Evolutionary conservation across 768 basidiomycete genomes (phyloP).

Genomic region (Tylopilus sp.): DNA sequence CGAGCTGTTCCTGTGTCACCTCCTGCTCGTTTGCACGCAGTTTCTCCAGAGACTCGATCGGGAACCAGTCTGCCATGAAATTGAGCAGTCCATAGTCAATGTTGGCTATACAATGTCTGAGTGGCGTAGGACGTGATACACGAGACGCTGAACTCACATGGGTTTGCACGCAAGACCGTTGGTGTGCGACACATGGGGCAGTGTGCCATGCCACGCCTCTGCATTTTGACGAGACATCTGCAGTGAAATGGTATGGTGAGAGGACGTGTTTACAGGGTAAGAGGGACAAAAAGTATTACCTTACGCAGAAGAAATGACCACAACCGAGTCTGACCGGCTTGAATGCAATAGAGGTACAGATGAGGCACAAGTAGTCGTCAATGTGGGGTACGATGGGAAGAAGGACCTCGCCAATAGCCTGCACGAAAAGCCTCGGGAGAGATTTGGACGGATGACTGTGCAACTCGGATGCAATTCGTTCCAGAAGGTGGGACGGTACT

Average conservation of each 20-base stretch:
- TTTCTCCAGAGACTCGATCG: conserved; percentile 74
- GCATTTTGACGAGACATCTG: conserved; percentile 85
- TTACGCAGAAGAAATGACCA: conserved; percentile 74
- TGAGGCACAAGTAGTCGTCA: conserved; percentile 84
- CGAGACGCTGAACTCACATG: conserved; percentile 47
- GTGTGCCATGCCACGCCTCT: conserved; percentile 66
- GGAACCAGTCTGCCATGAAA: conserved; percentile 94
- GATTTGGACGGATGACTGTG: conserved; percentile 33
- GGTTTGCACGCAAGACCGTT: conserved; percentile 72
- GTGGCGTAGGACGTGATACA: background rate
- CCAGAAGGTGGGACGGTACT: conserved; percentile 39
- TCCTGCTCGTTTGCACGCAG: conserved; percentile 72
- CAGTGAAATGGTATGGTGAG: background rate
- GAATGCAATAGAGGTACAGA: conserved; percentile 89
- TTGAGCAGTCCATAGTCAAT: conserved; percentile 77
- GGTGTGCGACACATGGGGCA: conserved; percentile 86
- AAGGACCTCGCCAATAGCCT: conserved; percentile 78
- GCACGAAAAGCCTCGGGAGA: conserved; percentile 65
- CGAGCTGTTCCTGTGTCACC: conserved; percentile 62
- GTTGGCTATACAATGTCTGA: conserved; percentile 47
- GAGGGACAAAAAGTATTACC: conserved; percentile 32
- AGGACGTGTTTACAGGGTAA: background rate
- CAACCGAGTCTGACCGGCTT: conserved; percentile 85
- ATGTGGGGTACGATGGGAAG: conserved; percentile 77
- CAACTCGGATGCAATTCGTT: conserved; percentile 12